Base-by-base conservation (phyloP, 2,329 filamentous ascomycete species). In the Xylariaceae sp. region DNA sequence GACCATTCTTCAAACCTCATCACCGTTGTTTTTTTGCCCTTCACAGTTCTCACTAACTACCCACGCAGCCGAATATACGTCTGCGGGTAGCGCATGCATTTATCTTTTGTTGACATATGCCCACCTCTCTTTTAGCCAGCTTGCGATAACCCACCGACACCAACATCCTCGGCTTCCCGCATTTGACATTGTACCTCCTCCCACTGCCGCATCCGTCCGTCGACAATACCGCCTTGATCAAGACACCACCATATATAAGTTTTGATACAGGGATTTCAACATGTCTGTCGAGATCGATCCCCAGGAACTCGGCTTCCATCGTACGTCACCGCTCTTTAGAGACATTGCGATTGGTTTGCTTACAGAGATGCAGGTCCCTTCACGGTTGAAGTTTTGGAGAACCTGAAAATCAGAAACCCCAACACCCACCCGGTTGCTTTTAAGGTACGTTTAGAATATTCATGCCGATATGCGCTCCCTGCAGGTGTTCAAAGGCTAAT, bases 271-370 rank as follows among this genome's bases (percentile, higher is more conserved):
- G 4, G 14, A 34, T 50, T 49, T 29, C 78, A 84, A 71, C 78
- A 98, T 98, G 95, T 96, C 94, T 69, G 89, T 99, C 79, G 91
- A 96, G 71, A 91, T 99, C 73, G 88, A 95, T 70, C 95, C 94
- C 59, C 77, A 85, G 67, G 95, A 98, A 84, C 87, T 99, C 74
- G 90, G 87, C 79, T 99, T 99, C 80, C 89, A 88, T 78, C 90
- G 95, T 98, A 83, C 72, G 89, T 83, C 34, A 71, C 61, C 44
- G 28, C 28, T 6, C 21, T 23, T 14, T 6, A 12, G 21, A 28
- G 19, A 29, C 24, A 17, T 16, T 16, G 33, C 47, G 28, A 50
- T 41, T 14, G 16, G 14, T 29, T n/a, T 43, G 41, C 60, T 56
- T 37, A 61, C 44, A 36, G 11, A 47, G 26, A 60, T 55, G 31